phyloP scores from a whole-genome alignment of 208 protist species.

The Wallacemonas collosoma region DNA sequence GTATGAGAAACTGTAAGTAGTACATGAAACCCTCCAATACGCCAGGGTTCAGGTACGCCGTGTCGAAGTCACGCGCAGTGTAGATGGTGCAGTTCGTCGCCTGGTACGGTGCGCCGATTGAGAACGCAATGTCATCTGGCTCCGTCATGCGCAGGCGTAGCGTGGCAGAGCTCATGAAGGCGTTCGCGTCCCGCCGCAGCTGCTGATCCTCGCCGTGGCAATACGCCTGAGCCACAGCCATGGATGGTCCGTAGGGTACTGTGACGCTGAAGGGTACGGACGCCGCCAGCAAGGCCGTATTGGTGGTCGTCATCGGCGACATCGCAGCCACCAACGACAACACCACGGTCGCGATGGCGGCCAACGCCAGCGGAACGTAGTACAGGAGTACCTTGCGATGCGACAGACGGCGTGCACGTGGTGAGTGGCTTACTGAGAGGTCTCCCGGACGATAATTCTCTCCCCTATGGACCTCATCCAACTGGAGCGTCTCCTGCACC shows the following conservation, averaged over 20 bases:
- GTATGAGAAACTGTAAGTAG: neutral
- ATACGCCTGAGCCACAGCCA: too few relatives aligned
- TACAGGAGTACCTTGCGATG: constrained; percentile 6
- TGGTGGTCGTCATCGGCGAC: constrained; percentile 3
- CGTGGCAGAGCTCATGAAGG: too few relatives aligned
- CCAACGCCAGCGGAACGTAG: constrained; percentile 11
- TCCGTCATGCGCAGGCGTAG: too few relatives aligned
- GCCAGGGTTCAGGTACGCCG: neutral
- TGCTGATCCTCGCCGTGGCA: too few relatives aligned
- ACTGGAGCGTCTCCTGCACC: constrained; percentile 1
- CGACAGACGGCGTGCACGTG: neutral
- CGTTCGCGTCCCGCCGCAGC: too few relatives aligned
- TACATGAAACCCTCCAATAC: neutral
- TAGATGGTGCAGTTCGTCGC: constrained; percentile 5
- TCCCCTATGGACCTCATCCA: neutral
- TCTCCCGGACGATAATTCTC: neutral
- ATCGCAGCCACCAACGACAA: constrained; percentile 3
- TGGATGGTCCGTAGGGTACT: too few relatives aligned
- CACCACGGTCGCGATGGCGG: neutral
- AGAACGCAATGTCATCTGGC: neutral
- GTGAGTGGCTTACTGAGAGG: neutral
- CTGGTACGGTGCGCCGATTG: neutral
- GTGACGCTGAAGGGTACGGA: neutral
- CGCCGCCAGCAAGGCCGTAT: neutral
- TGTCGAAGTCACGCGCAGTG: neutral